A percentile compares a stretch with the other conserved stretches of the same genome.
phyloP scores from a whole-genome alignment of 192 early-diverging fungal species.

The Allomyces javanicus region DNA sequence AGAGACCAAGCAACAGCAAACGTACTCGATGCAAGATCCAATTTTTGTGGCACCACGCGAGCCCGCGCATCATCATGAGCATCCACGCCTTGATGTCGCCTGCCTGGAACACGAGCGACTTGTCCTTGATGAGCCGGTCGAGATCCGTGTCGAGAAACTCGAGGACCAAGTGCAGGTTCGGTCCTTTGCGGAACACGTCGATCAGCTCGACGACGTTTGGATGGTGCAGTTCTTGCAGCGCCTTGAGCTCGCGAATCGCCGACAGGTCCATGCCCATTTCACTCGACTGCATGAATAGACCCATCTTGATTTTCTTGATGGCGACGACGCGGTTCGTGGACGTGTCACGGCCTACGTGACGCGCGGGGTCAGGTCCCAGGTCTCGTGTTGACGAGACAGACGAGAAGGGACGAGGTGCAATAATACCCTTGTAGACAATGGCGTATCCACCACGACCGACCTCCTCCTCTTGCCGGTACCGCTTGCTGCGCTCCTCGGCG shows the following conservation, averaged over 20 bases:
- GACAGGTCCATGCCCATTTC: constrained; percentile 68
- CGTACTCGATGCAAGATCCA: constrained; percentile 73
- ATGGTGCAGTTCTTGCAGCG: constrained; percentile 76
- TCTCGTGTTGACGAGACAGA: background rate
- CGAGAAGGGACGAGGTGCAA: background rate
- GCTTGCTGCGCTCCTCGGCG: background rate
- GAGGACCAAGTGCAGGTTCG: constrained; percentile 77
- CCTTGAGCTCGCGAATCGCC: constrained; percentile 86
- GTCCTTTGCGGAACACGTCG: constrained; percentile 79
- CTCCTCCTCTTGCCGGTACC: background rate
- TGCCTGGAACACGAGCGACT: constrained; percentile 64
- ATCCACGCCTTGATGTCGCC: constrained; percentile 95
- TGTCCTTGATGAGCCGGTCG: constrained; percentile 92
- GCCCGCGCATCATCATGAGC: constrained; percentile 82
- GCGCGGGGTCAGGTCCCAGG: background rate
- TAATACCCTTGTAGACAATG: background rate
- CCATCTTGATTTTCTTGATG: constrained; percentile 94
- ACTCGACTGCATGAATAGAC: constrained; percentile 55
- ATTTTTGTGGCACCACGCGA: constrained; percentile 75
- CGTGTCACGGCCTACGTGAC: constrained; percentile 22
- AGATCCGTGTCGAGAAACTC: constrained; percentile 89
- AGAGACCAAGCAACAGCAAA: background rate
- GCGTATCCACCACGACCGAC: background rate
- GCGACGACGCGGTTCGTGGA: constrained; percentile 57
- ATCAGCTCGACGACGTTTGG: constrained; percentile 86